Evolutionary conservation across 2,329 filamentous ascomycete genomes (phyloP).

Genomic region (Chaetomiaceae sp.): DNA sequence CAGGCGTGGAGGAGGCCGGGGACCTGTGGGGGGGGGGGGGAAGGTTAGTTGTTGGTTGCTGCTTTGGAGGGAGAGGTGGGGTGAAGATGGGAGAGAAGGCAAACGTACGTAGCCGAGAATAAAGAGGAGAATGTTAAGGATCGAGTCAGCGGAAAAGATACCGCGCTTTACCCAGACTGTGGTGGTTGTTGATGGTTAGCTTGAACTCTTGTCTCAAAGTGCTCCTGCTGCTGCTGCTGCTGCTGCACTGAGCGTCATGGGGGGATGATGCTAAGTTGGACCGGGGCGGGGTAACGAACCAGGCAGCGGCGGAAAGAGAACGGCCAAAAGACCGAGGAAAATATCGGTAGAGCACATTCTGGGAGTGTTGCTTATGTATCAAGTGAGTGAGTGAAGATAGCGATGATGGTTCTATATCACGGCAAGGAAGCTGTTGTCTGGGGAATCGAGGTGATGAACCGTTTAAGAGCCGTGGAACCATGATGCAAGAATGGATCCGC

Average conservation of each 20-base stretch:
- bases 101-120: slow-evolving; percentile 58
- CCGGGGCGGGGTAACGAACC: slow-evolving; percentile 46
- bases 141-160: slow-evolving; percentile 82
- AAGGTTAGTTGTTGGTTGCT: slow-evolving; percentile 19
- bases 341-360: slow-evolving; percentile 57
- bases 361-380: background rate
- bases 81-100: slow-evolving; percentile 28
- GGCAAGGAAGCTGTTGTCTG: background rate
- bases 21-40: slow-evolving; percentile 40
- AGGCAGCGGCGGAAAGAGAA: slow-evolving; percentile 61
- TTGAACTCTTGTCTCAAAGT: too few species aligned
- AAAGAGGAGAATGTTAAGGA: slow-evolving; percentile 94
- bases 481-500: slow-evolving; percentile 18
- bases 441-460: background rate
- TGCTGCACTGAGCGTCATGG: too few species aligned
- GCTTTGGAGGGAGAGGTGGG: slow-evolving; percentile 22
- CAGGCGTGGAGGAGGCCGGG: slow-evolving; percentile 91
- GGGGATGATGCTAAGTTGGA: too few species aligned
- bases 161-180: slow-evolving; percentile 95
- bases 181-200: slow-evolving; percentile 29
- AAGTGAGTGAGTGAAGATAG: background rate
- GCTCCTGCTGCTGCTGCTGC: too few species aligned
- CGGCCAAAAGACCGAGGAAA: slow-evolving; percentile 59
- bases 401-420: background rate
- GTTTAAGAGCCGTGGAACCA: slow-evolving; percentile 6